phyloP scores from a whole-genome alignment of 2,329 filamentous ascomycete genomes.

The Diplodia seriata region DNA sequence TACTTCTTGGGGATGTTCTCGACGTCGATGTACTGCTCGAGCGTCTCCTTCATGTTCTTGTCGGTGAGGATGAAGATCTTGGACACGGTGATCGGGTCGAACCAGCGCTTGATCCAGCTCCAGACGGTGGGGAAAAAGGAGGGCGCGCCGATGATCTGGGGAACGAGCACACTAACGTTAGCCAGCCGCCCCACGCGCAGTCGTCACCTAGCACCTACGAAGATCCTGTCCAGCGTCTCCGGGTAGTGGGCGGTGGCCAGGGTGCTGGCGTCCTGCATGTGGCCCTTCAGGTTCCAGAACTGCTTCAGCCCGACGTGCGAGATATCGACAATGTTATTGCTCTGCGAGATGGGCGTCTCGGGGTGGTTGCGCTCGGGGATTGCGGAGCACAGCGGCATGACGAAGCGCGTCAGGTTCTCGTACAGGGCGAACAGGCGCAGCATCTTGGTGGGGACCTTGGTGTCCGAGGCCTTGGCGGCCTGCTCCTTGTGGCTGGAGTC shows the following conservation, averaged over 20 bases:
- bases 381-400: slow-evolving; percentile 82
- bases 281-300: slow-evolving; percentile 92
- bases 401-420: slow-evolving; percentile 88
- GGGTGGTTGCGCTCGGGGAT: slow-evolving; percentile 73
- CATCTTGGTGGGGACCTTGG: slow-evolving; percentile 75
- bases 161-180: background rate
- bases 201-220: slow-evolving; percentile 53
- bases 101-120: slow-evolving; percentile 96
- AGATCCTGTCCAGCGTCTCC: slow-evolving; percentile 86
- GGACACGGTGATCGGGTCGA: slow-evolving; percentile 80
- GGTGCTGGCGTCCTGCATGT: slow-evolving; percentile 91
- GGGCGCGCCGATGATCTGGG: slow-evolving; percentile 83
- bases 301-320: slow-evolving; percentile 85
- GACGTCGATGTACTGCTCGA: slow-evolving; percentile 81
- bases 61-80: slow-evolving; percentile 91
- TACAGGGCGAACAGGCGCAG: slow-evolving; percentile 90
- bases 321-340: slow-evolving; percentile 95
- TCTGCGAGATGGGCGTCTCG: slow-evolving; percentile 87
- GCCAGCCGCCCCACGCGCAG: too few relatives aligned
- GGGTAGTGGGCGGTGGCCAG: slow-evolving; percentile 94
- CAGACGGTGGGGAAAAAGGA: slow-evolving; percentile 91
- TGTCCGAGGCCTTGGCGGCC: slow-evolving; percentile 63
- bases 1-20: slow-evolving; percentile 88
- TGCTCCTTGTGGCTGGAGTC: slow-evolving; percentile 67
- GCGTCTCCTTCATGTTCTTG: slow-evolving; percentile 75